A percentile compares a stretch with the other conserved stretches of the same genome.
Conservation (phyloP, 2,329 filamentous ascomycete species). For the Graphilbum ipis-grandicollis region DNA sequence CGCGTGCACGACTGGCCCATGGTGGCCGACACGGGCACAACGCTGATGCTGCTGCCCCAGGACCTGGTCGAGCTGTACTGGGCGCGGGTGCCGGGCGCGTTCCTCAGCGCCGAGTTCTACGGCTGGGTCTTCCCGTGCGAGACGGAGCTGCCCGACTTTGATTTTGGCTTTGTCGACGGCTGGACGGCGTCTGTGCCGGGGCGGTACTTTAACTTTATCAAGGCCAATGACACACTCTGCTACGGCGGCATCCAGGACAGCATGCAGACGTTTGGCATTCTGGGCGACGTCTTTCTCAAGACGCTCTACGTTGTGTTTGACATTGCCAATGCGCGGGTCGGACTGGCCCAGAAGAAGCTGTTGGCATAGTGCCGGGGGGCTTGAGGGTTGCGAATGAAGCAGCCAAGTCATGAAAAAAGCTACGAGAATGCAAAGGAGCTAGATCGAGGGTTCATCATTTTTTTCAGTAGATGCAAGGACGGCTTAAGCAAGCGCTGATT, state of each 20-base stretch:
- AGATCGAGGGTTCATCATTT: too few species aligned
- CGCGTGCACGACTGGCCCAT: constrained; percentile 27
- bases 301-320: constrained; percentile 60
- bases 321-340: constrained; percentile 24
- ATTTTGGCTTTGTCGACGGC: constrained; percentile 27
- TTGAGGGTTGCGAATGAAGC: too few species aligned
- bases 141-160: constrained; percentile 29
- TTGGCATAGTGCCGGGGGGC: too few species aligned
- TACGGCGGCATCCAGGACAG: constrained; percentile 58
- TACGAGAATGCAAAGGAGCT: too few species aligned
- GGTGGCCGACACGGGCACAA: constrained; percentile 53
- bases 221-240: constrained; percentile 38
- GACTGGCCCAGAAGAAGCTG: constrained; percentile 27
- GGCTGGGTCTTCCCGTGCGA: constrained; percentile 38
- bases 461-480: too few species aligned
- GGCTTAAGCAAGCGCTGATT: too few species aligned
- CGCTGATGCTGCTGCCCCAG: constrained; percentile 42
- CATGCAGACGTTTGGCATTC: constrained; percentile 38
- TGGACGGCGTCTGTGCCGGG: constrained; percentile 32
- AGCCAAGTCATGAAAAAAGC: too few species aligned
- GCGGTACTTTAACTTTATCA: constrained; percentile 25
- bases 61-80: constrained; percentile 44
- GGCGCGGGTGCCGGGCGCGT: constrained; percentile 30
- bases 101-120: constrained; percentile 24
- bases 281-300: constrained; percentile 70